A percentile compares a stretch with the other conserved stretches of the same genome.
Evolutionary conservation across 164 flowering plant genomes (phyloP).

Genomic region (Chloranthus sessilifolius): DNA sequence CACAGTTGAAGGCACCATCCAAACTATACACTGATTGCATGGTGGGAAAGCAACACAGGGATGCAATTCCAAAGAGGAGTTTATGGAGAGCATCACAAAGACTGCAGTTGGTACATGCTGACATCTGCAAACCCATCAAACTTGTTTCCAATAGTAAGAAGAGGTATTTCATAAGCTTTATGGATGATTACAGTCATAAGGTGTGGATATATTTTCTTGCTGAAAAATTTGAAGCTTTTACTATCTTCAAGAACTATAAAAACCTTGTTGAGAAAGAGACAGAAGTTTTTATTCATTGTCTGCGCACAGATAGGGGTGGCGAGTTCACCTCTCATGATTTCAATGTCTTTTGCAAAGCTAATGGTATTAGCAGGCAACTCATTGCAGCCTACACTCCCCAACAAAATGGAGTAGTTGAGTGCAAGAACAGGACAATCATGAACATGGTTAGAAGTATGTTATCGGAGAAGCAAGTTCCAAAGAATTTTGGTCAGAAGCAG

Average conservation of each 20-base stretch:
- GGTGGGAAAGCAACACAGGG: background rate
- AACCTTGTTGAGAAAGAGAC: conserved; percentile 5
- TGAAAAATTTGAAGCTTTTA: background rate
- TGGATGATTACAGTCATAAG: conserved; percentile 1
- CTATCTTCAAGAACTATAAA: conserved; percentile 1
- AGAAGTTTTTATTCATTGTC: background rate
- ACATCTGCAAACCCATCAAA: background rate
- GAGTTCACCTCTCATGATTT: conserved; percentile 6
- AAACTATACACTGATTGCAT: background rate
- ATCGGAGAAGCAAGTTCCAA: conserved; percentile 2
- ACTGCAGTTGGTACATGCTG: background rate
- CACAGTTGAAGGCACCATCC: background rate
- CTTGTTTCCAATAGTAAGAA: background rate
- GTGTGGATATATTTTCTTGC: background rate
- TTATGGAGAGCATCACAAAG: background rate
- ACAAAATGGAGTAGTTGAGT: conserved; percentile 7
- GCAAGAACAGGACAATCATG: conserved; percentile 4
- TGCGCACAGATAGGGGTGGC: conserved; percentile 1
- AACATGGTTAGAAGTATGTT: conserved; percentile 3
- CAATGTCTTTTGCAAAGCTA: background rate
- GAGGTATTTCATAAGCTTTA: conserved; percentile 1
- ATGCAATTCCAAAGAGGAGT: background rate
- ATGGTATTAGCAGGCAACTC: conserved; percentile 8
- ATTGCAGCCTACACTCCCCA: conserved; percentile 4
- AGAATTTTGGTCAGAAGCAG: conserved; percentile 9